phyloP scores from a whole-genome alignment of 306 rosid species.

The Pachyrhizus erosus region DNA sequence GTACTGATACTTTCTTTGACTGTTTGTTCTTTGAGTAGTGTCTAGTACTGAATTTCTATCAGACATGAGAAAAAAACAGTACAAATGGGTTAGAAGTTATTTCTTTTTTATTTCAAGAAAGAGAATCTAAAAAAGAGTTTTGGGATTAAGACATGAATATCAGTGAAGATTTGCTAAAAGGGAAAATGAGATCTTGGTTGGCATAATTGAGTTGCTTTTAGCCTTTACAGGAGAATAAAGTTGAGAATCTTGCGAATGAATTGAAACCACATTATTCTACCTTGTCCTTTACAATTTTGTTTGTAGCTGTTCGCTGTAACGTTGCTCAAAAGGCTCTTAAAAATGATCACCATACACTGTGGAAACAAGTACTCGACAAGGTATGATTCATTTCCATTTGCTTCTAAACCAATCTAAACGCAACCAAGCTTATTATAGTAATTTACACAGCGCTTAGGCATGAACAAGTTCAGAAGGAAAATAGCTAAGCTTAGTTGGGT shows the following conservation, averaged over 20 bases:
- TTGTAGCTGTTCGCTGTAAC: constrained; percentile 33
- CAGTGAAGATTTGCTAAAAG: constrained; percentile 53
- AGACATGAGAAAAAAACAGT: background rate
- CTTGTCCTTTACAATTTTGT: constrained; percentile 35
- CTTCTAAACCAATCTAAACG: background rate
- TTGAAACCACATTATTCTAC: constrained; percentile 45
- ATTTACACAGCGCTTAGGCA: background rate
- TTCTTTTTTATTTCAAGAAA: background rate
- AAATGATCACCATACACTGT: constrained; percentile 8
- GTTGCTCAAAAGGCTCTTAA: background rate
- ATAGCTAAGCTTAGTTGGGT: background rate
- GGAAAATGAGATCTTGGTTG: constrained; percentile 36
- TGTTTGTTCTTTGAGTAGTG: background rate
- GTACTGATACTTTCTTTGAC: background rate
- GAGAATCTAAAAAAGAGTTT: background rate
- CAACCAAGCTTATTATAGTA: background rate
- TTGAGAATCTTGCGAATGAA: constrained; percentile 43
- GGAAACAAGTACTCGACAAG: background rate
- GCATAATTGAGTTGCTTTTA: constrained; percentile 44
- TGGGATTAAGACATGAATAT: constrained; percentile 42
- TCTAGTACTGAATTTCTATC: background rate
- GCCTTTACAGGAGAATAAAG: constrained; percentile 49
- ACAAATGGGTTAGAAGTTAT: background rate
- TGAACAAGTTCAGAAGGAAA: background rate
- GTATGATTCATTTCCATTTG: constrained; percentile 6